These are phyloP conservation scores for Pouteria glomerata DNA, from an alignment of 148 eudicot genomes.

Conservation along the genomic window DNA sequence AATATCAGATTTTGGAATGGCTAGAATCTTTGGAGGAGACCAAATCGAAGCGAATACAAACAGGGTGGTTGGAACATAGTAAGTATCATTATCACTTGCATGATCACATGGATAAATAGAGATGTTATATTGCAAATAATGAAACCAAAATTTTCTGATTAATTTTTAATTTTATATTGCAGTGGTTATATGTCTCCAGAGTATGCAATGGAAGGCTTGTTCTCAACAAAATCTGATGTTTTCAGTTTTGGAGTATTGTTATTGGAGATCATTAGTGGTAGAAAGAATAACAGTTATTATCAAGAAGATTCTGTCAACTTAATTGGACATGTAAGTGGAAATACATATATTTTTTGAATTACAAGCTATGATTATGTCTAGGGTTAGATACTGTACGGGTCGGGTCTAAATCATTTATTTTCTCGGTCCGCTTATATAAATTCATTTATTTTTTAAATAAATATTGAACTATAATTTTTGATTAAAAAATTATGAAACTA, in stretches of 20 bases:
- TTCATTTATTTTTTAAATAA: too few relatives aligned
- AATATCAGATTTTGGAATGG: slow-evolving; percentile 60
- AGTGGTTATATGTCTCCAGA: slow-evolving; percentile 69
- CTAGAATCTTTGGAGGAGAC: slow-evolving; percentile 43
- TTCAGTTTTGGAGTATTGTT: slow-evolving; percentile 55
- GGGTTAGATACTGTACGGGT: too few relatives aligned
- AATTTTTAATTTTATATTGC: slow-evolving; percentile 4
- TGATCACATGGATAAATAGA: not conserved
- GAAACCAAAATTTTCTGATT: not conserved
- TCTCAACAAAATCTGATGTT: slow-evolving; percentile 50
- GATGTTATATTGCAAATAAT: not conserved
- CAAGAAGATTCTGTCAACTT: slow-evolving; percentile 37
- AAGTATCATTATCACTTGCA: slow-evolving; percentile 19
- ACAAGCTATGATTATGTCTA: too few relatives aligned
- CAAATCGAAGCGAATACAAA: slow-evolving; percentile 45
- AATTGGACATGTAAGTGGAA: slow-evolving; percentile 52
- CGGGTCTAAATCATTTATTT: too few relatives aligned
- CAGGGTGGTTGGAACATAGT: slow-evolving; percentile 63
- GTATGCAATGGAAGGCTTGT: slow-evolving; percentile 48
- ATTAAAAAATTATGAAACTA: too few relatives aligned
- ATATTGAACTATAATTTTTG: too few relatives aligned
- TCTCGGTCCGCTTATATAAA: too few relatives aligned
- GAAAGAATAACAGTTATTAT: slow-evolving; percentile 39
- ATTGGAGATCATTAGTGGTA: slow-evolving; percentile 45
- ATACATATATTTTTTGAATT: not conserved